Evolutionary conservation across 2,329 filamentous ascomycete species (phyloP).

Genomic region (Aspergillus fischeri): DNA sequence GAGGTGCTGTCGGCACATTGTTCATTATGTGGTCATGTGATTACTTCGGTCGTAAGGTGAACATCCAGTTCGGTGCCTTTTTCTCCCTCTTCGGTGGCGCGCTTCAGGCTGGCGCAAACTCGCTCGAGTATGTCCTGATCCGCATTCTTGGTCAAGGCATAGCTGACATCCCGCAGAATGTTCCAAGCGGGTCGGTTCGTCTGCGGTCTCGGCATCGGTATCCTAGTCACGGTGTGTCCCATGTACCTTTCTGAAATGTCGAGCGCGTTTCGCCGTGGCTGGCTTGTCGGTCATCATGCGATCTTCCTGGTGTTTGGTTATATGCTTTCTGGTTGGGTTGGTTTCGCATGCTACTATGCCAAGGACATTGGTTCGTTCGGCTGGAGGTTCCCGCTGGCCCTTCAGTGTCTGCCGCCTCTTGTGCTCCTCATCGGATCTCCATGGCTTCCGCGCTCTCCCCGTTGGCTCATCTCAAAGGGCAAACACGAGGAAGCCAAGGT

Average conservation of each 20-base stretch:
- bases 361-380: constrained; percentile 35
- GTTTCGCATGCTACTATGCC: constrained; percentile 45
- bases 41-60: constrained; percentile 42
- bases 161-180: constrained; percentile 28
- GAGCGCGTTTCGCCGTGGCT: constrained; percentile 39
- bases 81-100: constrained; percentile 45
- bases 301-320: constrained; percentile 48
- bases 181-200: constrained; percentile 44
- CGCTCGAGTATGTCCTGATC: constrained; percentile 33
- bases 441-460: constrained; percentile 46
- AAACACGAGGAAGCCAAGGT: constrained; percentile 43
- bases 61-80: constrained; percentile 45
- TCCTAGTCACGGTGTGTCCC: constrained; percentile 42
- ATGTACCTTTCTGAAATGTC: constrained; percentile 46
- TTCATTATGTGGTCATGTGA: constrained; percentile 50
- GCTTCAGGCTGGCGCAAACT: constrained; percentile 45
- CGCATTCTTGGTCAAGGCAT: neutral
- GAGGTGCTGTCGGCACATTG: constrained; percentile 45
- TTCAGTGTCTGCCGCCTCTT: constrained; percentile 39
- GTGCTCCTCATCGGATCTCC: constrained; percentile 39
- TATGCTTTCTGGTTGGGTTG: constrained; percentile 44
- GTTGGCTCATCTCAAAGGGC: constrained; percentile 49
- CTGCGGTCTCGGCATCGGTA: constrained; percentile 41
- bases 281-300: constrained; percentile 45
- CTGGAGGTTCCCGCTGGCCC: constrained; percentile 44